Percentiles rank a stretch among this genome's conserved stretches.
Conservation (phyloP, 2,329 filamentous ascomycete genomes). For the Metarhizium album region DNA sequence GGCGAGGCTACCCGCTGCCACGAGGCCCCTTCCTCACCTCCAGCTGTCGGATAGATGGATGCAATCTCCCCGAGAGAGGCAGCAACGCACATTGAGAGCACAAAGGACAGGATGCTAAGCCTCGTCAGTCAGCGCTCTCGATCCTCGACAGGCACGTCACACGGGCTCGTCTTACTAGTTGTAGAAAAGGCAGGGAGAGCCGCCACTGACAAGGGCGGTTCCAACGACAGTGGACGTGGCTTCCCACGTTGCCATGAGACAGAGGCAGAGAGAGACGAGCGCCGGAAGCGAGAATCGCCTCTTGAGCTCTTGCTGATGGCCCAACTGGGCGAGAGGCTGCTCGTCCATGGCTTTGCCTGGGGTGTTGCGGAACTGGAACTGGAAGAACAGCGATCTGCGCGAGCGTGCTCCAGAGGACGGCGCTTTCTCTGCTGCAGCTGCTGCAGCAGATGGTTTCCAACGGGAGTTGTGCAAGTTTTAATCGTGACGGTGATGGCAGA, state of each 20-base stretch:
- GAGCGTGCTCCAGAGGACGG: too few relatives aligned
- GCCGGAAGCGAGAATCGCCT: constrained; percentile 30
- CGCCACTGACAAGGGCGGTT: constrained; percentile 31
- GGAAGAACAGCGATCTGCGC: too few relatives aligned
- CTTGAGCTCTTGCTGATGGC: constrained; percentile 20
- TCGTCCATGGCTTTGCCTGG: constrained; percentile 7
- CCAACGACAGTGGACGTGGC: constrained; percentile 35
- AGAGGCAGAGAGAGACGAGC: constrained; percentile 31
- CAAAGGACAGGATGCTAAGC: constrained; percentile 28
- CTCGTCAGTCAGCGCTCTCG: background rate
- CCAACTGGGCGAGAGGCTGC: constrained; percentile 17
- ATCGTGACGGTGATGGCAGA: too few relatives aligned
- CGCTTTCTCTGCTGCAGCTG: too few relatives aligned
- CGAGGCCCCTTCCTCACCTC: constrained; percentile 12
- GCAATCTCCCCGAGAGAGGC: constrained; percentile 29
- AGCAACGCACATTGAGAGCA: constrained; percentile 28
- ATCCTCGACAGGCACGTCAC: background rate
- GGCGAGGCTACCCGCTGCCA: background rate
- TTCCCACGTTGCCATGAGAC: constrained; percentile 42
- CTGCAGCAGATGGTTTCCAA: too few relatives aligned
- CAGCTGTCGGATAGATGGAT: constrained; percentile 24
- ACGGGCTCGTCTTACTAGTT: constrained; percentile 22
- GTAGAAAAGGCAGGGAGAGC: constrained; percentile 34
- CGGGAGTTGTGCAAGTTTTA: too few relatives aligned
- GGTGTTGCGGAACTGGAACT: background rate